Conservation (phyloP, 371 early-diverging fungal genomes). For the Parasitella parasitica region DNA sequence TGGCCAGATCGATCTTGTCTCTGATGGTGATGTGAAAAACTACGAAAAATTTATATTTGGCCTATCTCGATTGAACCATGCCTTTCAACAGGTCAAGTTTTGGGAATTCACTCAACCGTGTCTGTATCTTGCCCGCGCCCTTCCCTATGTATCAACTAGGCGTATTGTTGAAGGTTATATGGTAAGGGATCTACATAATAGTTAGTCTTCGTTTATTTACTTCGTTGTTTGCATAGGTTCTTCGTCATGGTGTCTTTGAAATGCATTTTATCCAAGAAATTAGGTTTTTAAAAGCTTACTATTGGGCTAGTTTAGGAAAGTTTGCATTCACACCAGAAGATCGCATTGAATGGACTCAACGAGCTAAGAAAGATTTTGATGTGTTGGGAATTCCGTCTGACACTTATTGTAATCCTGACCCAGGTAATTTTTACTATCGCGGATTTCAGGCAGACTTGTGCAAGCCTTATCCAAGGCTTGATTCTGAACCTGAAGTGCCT, state of each 20-base stretch:
- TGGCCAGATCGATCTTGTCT: conserved; percentile 24
- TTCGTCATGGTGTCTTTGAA: conserved; percentile 44
- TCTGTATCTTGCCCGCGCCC: conserved; percentile 42
- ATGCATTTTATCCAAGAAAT: conserved; percentile 51
- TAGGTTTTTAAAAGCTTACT: conserved; percentile 44
- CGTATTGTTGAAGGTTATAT: conserved; percentile 47
- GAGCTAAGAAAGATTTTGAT: conserved; percentile 35
- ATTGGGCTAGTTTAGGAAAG: conserved; percentile 42
- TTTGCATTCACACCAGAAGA: conserved; percentile 47
- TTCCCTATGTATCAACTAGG: conserved; percentile 45
- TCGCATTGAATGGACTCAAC: conserved; percentile 42
- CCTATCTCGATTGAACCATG: conserved; percentile 36
- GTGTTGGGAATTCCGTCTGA: conserved; percentile 31
- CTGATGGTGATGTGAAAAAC: conserved; percentile 15
- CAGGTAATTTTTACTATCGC: conserved; percentile 23
- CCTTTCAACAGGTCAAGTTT: conserved; percentile 45
- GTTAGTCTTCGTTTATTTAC: not conserved
- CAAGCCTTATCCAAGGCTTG: not conserved
- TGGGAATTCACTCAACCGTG: conserved; percentile 51
- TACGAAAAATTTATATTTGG: conserved; percentile 38
- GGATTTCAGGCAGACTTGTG: conserved; percentile 18
- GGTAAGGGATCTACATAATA: conserved; percentile 10
- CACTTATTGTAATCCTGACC: conserved; percentile 45
- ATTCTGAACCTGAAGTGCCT: not conserved
- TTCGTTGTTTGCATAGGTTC: conserved; percentile 9